Evolutionary conservation across 2,329 filamentous ascomycete genomes (phyloP).

Genomic region (Talaromyces sp.): DNA sequence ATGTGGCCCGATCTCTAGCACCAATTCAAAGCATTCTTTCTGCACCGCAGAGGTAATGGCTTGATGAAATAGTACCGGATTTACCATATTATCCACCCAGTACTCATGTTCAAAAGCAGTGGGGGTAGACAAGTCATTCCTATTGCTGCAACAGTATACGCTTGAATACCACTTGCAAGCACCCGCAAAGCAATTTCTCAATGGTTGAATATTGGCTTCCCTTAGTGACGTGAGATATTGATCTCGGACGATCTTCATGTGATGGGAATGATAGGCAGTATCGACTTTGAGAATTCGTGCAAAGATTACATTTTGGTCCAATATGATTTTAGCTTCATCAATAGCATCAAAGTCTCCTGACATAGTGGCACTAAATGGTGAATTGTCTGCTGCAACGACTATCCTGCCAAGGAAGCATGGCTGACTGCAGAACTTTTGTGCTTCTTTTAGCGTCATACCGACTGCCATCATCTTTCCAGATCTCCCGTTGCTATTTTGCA

Average conservation of each 20-base stretch:
- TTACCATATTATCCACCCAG: slow-evolving; percentile 35
- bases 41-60: slow-evolving; percentile 20
- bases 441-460: slow-evolving; percentile 38
- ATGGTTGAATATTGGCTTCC: slow-evolving; percentile 15
- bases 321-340: slow-evolving; percentile 25
- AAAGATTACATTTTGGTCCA: slow-evolving; percentile 29
- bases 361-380: slow-evolving; percentile 42
- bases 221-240: slow-evolving; percentile 28
- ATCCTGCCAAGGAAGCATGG: slow-evolving; percentile 27
- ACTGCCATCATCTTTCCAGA: slow-evolving; percentile 51
- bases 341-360: slow-evolving; percentile 43
- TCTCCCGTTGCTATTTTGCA: slow-evolving; percentile 16
- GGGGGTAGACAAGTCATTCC: slow-evolving; percentile 24
- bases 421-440: slow-evolving; percentile 27
- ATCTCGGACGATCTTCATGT: slow-evolving; percentile 35
- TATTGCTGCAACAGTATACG: neutral
- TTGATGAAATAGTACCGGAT: slow-evolving; percentile 32
- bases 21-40: slow-evolving; percentile 18
- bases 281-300: slow-evolving; percentile 33
- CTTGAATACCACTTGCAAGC: slow-evolving; percentile 13
- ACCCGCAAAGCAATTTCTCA: slow-evolving; percentile 2
- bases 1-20: slow-evolving; percentile 33
- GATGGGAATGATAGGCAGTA: slow-evolving; percentile 41
- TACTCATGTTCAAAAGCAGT: slow-evolving; percentile 22
- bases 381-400: slow-evolving; percentile 39